These are phyloP conservation scores for Fraxinus angustifolia DNA, from an alignment of 305 asterid genomes.

Conservation along the genomic window DNA sequence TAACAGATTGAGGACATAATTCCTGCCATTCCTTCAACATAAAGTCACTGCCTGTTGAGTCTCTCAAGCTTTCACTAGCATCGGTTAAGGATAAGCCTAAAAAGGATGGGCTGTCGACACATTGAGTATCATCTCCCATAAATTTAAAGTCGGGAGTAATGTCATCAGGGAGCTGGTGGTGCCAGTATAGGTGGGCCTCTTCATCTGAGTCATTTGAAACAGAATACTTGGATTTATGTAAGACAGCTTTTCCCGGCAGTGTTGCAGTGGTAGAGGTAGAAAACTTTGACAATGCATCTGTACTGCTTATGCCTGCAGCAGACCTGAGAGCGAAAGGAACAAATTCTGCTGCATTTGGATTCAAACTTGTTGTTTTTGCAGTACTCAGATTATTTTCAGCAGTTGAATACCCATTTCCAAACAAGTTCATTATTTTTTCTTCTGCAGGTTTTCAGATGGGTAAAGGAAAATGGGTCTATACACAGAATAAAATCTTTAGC, in stretches of 20 bases:
- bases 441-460: constrained; percentile 2
- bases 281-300: constrained; percentile 44
- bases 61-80: constrained; percentile 43
- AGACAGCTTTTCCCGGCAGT: constrained; percentile 51
- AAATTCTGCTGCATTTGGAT: constrained; percentile 90
- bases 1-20: constrained; percentile 39
- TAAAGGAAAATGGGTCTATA: constrained; percentile 22
- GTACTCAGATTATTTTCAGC: constrained; percentile 49
- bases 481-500: constrained; percentile 20
- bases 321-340: constrained; percentile 69
- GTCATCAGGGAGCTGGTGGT: constrained; percentile 87
- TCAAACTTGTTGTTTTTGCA: constrained; percentile 53
- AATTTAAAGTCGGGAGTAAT: constrained; percentile 75
- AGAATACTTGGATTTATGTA: constrained; percentile 72
- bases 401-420: constrained; percentile 55
- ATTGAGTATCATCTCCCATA: constrained; percentile 50
- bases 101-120: constrained; percentile 44
- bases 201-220: constrained; percentile 63
- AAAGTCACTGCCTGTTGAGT: constrained; percentile 40
- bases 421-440: constrained; percentile 50
- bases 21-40: constrained; percentile 50
- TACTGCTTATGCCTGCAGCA: constrained; percentile 31
- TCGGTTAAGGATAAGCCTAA: constrained; percentile 56
- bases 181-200: constrained; percentile 73
- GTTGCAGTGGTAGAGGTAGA: constrained; percentile 32